Conservation (phyloP, 495 filamentous ascomycete genomes). For the Hypomontagnella monticulosa region DNA sequence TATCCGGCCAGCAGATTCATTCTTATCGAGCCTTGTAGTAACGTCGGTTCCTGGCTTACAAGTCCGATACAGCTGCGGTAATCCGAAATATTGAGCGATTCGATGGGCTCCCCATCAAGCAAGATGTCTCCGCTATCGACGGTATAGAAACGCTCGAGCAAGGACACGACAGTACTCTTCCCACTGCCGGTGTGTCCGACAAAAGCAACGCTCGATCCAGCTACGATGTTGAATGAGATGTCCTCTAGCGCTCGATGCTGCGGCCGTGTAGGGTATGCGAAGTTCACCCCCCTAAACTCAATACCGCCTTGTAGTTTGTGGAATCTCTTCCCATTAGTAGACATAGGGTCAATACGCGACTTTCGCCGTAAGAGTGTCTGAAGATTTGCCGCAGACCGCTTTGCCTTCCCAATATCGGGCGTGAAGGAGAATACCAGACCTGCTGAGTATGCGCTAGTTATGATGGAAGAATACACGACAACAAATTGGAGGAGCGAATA, state of each 20-base stretch:
- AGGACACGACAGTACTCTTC: constrained; percentile 81
- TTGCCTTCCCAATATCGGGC: constrained; percentile 88
- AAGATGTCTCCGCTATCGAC: constrained; percentile 75
- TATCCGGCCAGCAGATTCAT: constrained; percentile 83
- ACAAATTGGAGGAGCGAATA: constrained; percentile 80
- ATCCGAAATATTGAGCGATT: constrained; percentile 73
- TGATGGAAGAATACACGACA: constrained; percentile 78
- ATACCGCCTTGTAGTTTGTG: constrained; percentile 69
- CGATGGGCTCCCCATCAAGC: constrained; percentile 79
- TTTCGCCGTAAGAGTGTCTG: constrained; percentile 81
- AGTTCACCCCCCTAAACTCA: constrained; percentile 81
- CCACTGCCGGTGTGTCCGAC: constrained; percentile 88
- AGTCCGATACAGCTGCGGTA: constrained; percentile 81
- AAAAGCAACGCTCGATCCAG: constrained; percentile 82
- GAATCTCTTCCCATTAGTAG: constrained; percentile 69
- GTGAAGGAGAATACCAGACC: constrained; percentile 87
- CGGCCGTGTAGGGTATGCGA: constrained; percentile 81
- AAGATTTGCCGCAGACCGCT: constrained; percentile 77
- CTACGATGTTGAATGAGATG: constrained; percentile 74
- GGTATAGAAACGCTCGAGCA: constrained; percentile 88
- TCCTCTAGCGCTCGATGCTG: constrained; percentile 82
- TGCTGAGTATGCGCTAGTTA: constrained; percentile 85
- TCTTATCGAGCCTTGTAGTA: constrained; percentile 85
- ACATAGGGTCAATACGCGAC: constrained; percentile 86
- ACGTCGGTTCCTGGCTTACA: constrained; percentile 85